Conservation (phyloP, 1,284 basidiomycete genomes). For the Ganoderma sinense region DNA sequence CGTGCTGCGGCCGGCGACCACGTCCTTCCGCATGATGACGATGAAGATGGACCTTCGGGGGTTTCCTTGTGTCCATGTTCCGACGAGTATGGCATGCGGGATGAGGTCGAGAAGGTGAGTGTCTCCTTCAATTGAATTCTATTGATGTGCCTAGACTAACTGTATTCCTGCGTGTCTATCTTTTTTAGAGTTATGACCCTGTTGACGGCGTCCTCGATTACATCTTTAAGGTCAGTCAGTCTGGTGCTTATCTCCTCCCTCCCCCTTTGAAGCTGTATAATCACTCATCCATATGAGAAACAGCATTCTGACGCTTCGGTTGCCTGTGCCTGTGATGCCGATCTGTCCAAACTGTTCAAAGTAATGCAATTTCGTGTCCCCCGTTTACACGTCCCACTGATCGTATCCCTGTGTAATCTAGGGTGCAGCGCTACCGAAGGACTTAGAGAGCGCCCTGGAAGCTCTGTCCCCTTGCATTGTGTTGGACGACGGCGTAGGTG, state of each 20-base stretch:
- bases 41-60: neutral
- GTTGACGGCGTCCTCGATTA: neutral
- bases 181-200: neutral
- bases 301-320: neutral
- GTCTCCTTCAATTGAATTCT: no score
- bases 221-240: neutral
- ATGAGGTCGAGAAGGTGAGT: neutral
- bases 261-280: no score
- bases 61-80: neutral
- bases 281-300: neutral
- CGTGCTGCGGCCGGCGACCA: slow-evolving; percentile 7
- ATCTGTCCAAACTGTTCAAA: neutral
- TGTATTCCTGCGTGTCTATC: neutral
- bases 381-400: no score
- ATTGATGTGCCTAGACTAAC: neutral
- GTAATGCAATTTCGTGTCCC: neutral
- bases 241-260: no score
- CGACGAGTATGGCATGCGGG: neutral
- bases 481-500: no score
- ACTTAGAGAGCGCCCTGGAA: no score
- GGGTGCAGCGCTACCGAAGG: no score
- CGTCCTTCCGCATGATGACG: neutral
- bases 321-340: neutral
- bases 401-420: no score
- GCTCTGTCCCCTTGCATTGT: no score